Percentiles rank a stretch among this genome's conserved stretches.
phyloP scores from a whole-genome alignment of 2,329 filamentous ascomycete genomes.

The Penicillium paneum region DNA sequence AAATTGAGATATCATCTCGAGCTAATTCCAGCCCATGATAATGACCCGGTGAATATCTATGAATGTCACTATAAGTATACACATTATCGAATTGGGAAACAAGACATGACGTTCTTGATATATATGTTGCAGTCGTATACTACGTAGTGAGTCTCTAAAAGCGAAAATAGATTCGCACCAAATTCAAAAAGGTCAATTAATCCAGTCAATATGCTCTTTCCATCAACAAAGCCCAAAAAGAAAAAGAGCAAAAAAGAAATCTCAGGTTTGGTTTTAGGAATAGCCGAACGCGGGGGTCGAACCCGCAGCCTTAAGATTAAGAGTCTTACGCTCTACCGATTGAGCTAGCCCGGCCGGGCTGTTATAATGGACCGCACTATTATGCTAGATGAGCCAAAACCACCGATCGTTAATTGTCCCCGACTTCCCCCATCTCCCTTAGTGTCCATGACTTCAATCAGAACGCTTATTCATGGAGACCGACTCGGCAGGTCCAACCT shows the following conservation, averaged over 20 bases:
- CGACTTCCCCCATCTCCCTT: not conserved
- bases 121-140: no score
- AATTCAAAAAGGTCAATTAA: no score
- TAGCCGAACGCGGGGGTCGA: constrained; percentile 44
- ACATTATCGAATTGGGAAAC: no score
- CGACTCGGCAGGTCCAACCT: constrained; percentile 5
- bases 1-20: not conserved
- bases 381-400: not conserved
- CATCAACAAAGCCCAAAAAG: not conserved
- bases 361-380: not conserved
- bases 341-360: constrained; percentile 48
- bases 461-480: constrained; percentile 13
- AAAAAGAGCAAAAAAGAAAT: constrained; percentile 15
- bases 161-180: no score
- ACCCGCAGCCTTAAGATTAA: constrained; percentile 46
- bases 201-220: no score
- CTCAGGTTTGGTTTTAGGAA: constrained; percentile 22
- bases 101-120: no score
- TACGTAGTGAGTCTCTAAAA: no score
- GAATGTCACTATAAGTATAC: no score
- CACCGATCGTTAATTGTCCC: no score
- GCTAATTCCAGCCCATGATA: no score
- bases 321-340: constrained; percentile 51
- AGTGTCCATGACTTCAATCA: not conserved
- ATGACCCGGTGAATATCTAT: no score